Conservation (phyloP, 768 basidiomycete species). For the Boletus eberwhitei region DNA sequence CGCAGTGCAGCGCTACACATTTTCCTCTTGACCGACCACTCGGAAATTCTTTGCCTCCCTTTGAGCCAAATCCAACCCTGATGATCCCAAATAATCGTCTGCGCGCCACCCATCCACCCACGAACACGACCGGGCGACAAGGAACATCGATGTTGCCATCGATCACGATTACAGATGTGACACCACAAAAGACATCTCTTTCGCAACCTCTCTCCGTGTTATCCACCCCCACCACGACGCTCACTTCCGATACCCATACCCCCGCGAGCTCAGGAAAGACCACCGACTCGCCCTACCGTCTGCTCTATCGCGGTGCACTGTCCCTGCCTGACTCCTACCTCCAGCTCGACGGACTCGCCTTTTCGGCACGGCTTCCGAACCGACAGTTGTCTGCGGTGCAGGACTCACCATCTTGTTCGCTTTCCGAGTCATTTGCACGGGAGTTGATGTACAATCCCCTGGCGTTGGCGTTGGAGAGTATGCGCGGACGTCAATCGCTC, state of each 20-base stretch:
- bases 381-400: constrained; percentile 26
- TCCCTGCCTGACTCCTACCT: constrained; percentile 72
- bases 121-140: neutral
- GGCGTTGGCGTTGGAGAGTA: constrained; percentile 71
- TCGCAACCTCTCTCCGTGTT: neutral
- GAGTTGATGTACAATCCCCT: constrained; percentile 64
- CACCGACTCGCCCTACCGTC: constrained; percentile 35
- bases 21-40: neutral
- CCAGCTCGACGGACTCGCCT: constrained; percentile 70
- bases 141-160: neutral
- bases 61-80: neutral
- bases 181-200: constrained; percentile 15
- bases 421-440: constrained; percentile 16
- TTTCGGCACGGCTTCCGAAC: constrained; percentile 47
- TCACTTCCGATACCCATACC: neutral
- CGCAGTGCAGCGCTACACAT: neutral
- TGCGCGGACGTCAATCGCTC: constrained; percentile 69
- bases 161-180: constrained; percentile 18
- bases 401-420: constrained; percentile 22
- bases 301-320: constrained; percentile 73
- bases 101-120: neutral
- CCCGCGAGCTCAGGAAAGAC: constrained; percentile 2
- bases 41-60: neutral
- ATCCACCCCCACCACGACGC: constrained; percentile 5
- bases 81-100: constrained; percentile 1